Base-by-base conservation (phyloP, 371 early-diverging fungal genomes). In the Rhizopus delemar region DNA sequence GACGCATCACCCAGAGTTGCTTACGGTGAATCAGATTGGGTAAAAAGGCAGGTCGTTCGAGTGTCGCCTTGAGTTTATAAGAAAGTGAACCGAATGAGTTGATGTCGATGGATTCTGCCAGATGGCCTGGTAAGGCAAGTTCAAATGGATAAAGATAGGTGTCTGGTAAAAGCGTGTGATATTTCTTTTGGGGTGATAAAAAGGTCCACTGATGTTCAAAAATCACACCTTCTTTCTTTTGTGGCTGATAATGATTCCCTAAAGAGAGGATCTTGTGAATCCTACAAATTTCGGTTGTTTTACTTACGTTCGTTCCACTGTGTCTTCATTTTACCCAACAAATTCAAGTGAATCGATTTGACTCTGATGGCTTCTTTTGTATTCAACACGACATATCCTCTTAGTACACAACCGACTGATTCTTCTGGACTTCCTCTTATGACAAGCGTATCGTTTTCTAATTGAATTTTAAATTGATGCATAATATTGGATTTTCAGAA, bases 101-200 rank as follows among this genome's bases (percentile, higher is more conserved):
- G 38, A 60, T 60, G n/a, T 70, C 65, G 11, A 76, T 51, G 5
- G 80, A 69, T 56, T 79, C 80, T 12, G 71, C 66, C 29, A 74
- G 45, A 39, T 70, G 41, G 7, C 75, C 77, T 15, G 76, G 77
- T 43, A 76, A 39, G 33, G 57, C 56, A 13, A 69, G 53, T 46
- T 79, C 76, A 62, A 79, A 79, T 1, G 73, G 69, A 49, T 69
- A 79, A 11, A 60, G 56, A 43, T 76, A 68, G 0, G 51, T 55
- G 8, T 62, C 66, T 1, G 65, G 57, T 5, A 49, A 8, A 3
- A 73, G 16, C 12, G 50, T 28, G 41, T 63, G 61, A 5, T 50
- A 28, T 22, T 68, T 65, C 36, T 70, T 71, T 36, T 60, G 50
- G 8, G 48, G 33, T 5, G 65, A 22, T 12, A 77, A 38, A 41